Conservation (phyloP, 305 asterid species). For the Solanum chacoense region DNA sequence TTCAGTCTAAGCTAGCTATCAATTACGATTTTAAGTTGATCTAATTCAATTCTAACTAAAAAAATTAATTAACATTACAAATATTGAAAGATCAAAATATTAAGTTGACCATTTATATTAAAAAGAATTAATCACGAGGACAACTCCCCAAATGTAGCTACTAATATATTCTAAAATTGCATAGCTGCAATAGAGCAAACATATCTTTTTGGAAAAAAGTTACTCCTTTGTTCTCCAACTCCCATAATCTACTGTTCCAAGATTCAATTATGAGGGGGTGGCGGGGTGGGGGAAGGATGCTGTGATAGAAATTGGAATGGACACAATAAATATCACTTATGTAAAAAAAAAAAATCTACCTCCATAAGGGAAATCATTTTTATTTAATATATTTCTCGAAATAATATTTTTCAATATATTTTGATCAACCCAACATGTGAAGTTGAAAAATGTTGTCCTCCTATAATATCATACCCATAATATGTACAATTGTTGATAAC, state of each 20-base stretch:
- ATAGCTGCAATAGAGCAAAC: neutral
- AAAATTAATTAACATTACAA: too few relatives aligned
- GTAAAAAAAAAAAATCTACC: too few relatives aligned
- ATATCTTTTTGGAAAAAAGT: too few relatives aligned
- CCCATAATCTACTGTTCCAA: neutral
- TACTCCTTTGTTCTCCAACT: neutral
- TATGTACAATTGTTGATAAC: neutral
- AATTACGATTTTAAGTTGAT: neutral
- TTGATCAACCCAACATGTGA: neutral
- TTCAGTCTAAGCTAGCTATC: neutral
- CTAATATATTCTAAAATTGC: neutral
- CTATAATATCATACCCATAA: neutral
- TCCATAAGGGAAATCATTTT: too few relatives aligned
- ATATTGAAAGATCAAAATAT: too few relatives aligned
- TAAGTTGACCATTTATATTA: neutral
- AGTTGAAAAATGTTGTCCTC: neutral
- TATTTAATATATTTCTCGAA: too few relatives aligned
- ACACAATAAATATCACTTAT: neutral
- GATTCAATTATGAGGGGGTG: neutral
- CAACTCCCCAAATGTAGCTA: neutral
- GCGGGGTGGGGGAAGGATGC: neutral
- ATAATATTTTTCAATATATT: too few relatives aligned
- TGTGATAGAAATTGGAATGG: neutral
- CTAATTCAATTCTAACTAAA: too few relatives aligned
- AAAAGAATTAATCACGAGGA: neutral